A percentile compares a stretch with the other conserved stretches of the same genome.
Evolutionary conservation across 2,329 filamentous ascomycete species (phyloP).

Genomic region (Mariannaea sp.): DNA sequence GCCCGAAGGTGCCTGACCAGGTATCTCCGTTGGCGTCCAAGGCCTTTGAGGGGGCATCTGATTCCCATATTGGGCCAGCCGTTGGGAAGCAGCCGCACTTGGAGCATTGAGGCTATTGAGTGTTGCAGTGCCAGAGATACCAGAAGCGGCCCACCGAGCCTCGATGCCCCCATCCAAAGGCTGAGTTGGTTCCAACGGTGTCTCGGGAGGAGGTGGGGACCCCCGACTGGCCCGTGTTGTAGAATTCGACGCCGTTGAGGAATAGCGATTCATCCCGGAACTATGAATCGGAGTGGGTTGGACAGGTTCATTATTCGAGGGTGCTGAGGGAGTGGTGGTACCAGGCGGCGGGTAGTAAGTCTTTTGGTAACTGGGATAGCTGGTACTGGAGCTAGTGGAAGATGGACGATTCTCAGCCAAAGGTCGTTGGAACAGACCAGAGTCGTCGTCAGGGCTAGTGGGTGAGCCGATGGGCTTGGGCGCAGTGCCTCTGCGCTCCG

Average conservation of each 20-base stretch:
- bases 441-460: conserved; percentile 74
- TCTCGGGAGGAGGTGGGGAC: conserved; percentile 93
- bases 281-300: conserved; percentile 32
- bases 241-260: conserved; percentile 88
- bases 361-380: conserved; percentile 59
- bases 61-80: conserved; percentile 75
- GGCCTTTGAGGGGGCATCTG: conserved; percentile 59
- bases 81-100: conserved; percentile 80
- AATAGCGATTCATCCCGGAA: conserved; percentile 62
- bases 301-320: conserved; percentile 41
- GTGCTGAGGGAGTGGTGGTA: conserved; percentile 38
- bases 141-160: conserved; percentile 86
- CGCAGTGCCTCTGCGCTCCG: conserved; percentile 79
- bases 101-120: conserved; percentile 72
- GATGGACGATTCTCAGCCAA: conserved; percentile 50
- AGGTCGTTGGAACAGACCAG: conserved; percentile 78
- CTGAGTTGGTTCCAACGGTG: conserved; percentile 74
- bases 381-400: conserved; percentile 48
- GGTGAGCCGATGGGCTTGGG: conserved; percentile 85
- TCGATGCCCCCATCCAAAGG: conserved; percentile 85
- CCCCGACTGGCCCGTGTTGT: conserved; percentile 91
- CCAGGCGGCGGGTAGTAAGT: conserved; percentile 66
- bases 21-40: conserved; percentile 94
- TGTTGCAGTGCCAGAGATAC: conserved; percentile 84
- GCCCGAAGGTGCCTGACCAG: conserved; percentile 84